phyloP scores from a whole-genome alignment of 2,329 filamentous ascomycete genomes.

The Aspergillus ochraceus region DNA sequence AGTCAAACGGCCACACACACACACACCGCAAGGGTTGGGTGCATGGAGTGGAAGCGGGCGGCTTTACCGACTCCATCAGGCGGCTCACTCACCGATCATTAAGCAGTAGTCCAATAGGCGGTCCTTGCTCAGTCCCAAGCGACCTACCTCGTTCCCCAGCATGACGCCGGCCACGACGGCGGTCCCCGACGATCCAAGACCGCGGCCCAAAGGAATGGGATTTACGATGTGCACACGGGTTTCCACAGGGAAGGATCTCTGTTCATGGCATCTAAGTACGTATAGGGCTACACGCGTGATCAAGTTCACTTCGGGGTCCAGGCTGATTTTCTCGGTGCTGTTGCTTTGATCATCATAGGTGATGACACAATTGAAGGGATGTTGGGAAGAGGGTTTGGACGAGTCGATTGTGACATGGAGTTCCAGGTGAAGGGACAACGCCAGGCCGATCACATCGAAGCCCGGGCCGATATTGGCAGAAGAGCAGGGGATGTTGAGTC shows the following conservation, averaged over 20 bases:
- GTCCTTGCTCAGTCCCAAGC: constrained; percentile 73
- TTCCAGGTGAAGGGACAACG: constrained; percentile 91
- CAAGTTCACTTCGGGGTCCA: constrained; percentile 84
- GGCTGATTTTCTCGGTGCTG: constrained; percentile 69
- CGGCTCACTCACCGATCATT: constrained; percentile 74
- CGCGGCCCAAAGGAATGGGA: constrained; percentile 88
- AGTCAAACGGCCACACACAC: constrained; percentile 11
- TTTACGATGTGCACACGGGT: constrained; percentile 95
- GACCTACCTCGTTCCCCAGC: constrained; percentile 84
- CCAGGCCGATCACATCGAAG: constrained; percentile 94
- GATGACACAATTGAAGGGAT: constrained; percentile 69
- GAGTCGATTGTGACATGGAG: constrained; percentile 76
- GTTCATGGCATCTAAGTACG: constrained; percentile 86
- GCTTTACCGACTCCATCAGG: not conserved
- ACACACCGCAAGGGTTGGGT: not conserved
- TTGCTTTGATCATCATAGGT: constrained; percentile 85
- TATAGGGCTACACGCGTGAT: constrained; percentile 94
- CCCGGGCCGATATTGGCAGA: constrained; percentile 97
- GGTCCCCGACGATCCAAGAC: constrained; percentile 91
- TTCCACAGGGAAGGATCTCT: constrained; percentile 77
- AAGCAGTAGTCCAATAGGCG: constrained; percentile 92
- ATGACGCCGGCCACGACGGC: constrained; percentile 95
- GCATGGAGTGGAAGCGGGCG: not conserved
- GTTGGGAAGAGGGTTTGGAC: constrained; percentile 38
- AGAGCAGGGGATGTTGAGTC: constrained; percentile 83